A percentile compares a stretch with the other conserved stretches of the same genome.
Evolutionary conservation across 495 filamentous ascomycete genomes (phyloP).

Genomic region (Evernia prunastri): DNA sequence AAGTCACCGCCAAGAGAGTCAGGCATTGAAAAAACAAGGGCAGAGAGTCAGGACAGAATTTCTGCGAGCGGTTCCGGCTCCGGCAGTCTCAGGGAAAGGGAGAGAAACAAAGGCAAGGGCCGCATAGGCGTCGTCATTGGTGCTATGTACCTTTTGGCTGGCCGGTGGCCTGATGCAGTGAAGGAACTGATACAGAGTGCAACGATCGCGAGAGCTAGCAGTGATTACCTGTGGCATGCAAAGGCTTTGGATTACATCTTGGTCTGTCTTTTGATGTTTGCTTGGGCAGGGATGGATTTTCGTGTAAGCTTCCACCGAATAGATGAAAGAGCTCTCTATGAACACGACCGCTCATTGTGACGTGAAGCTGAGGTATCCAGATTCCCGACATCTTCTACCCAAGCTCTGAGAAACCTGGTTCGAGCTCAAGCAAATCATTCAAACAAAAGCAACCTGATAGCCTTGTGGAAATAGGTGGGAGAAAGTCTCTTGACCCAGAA

Average conservation of each 20-base stretch:
- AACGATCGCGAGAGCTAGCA: constrained; percentile 66
- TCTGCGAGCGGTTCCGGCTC: constrained; percentile 81
- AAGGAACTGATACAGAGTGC: constrained; percentile 79
- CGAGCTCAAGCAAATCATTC: constrained; percentile 36
- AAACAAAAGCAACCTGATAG: constrained; percentile 30
- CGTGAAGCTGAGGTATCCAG: constrained; percentile 32
- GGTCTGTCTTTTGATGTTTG: constrained; percentile 74
- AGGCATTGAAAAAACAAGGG: constrained; percentile 30
- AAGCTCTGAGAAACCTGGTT: constrained; percentile 44
- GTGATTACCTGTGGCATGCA: constrained; percentile 93
- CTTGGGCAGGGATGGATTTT: constrained; percentile 82
- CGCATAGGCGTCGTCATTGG: constrained; percentile 76
- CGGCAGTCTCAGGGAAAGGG: constrained; percentile 63
- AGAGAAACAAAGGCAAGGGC: constrained; percentile 74
- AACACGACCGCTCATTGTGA: background rate
- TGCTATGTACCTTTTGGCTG: constrained; percentile 78
- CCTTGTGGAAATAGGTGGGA: constrained; percentile 40
- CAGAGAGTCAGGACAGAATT: constrained; percentile 65
- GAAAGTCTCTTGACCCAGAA: constrained; percentile 35
- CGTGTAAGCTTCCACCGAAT: constrained; percentile 46
- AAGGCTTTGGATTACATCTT: constrained; percentile 87
- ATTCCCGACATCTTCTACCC: constrained; percentile 60
- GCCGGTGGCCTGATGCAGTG: constrained; percentile 82
- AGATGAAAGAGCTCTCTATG: constrained; percentile 12
- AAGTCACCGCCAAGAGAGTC: constrained; percentile 16